Percentiles rank a stretch among this genome's conserved stretches.
These are phyloP conservation scores for Dioscorea zingiberensis DNA, from an alignment of 106 monocot genomes.

Conservation along the genomic window DNA sequence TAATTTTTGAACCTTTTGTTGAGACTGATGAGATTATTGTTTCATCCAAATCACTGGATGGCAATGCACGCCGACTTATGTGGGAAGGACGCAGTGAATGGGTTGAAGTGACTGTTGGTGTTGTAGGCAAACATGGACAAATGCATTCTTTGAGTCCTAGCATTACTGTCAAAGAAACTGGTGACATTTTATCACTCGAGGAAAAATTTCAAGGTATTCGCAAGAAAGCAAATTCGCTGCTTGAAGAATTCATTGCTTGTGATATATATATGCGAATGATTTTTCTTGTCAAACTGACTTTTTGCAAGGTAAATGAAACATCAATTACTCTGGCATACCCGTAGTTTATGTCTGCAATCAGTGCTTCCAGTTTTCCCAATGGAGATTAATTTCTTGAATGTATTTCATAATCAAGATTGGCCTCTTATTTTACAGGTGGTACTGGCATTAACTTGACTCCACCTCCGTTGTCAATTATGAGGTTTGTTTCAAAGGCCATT, in stretches of 20 bases:
- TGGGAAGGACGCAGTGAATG: conserved; percentile 74
- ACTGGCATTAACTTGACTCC: conserved; percentile 95
- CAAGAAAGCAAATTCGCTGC: too few relatives aligned
- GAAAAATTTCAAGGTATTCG: conserved; percentile 92
- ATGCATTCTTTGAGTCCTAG: conserved; percentile 85
- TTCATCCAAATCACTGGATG: conserved; percentile 42
- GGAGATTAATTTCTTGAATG: too few relatives aligned
- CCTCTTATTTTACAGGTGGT: conserved; percentile 47
- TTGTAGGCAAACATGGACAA: conserved; percentile 55
- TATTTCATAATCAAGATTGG: too few relatives aligned
- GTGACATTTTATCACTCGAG: conserved; percentile 88
- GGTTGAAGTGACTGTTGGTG: conserved; percentile 92
- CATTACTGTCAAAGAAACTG: conserved; percentile 88
- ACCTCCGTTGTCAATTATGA: conserved; percentile 72
- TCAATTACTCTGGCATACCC: too few relatives aligned
- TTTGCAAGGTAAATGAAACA: too few relatives aligned
- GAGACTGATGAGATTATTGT: conserved; percentile 82
- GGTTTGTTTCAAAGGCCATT: conserved; percentile 25
- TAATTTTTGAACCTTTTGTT: conserved; percentile 89
- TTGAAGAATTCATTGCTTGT: too few relatives aligned
- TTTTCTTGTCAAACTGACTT: too few relatives aligned
- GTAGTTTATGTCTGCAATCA: too few relatives aligned
- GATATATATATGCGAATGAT: too few relatives aligned
- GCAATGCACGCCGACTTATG: conserved; percentile 31
- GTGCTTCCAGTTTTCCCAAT: too few relatives aligned